Percentiles rank a stretch among this genome's conserved stretches.
Conservation (phyloP, 768 basidiomycete species). For the Lactarius trivialis region DNA sequence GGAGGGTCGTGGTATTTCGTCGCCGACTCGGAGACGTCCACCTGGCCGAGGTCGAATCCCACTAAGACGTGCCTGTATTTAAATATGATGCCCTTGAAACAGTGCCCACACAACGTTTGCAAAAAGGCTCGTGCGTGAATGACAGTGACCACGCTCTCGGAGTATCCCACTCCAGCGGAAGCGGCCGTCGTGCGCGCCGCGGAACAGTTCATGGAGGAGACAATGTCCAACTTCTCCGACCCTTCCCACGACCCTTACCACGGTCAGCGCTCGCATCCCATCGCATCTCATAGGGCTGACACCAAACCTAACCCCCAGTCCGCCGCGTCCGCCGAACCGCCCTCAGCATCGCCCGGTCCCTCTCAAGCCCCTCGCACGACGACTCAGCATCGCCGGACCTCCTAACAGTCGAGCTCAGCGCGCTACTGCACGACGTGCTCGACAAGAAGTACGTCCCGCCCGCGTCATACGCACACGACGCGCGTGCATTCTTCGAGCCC, state of each 20-base stretch:
- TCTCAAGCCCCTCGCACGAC: conserved; percentile 22
- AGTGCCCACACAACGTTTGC: neutral
- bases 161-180: conserved; percentile 53
- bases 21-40: neutral
- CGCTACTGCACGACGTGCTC: conserved; percentile 83
- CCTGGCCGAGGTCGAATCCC: neutral
- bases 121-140: neutral
- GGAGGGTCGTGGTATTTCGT: neutral
- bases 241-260: conserved; percentile 77
- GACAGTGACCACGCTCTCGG: conserved; percentile 14
- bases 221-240: conserved; percentile 66
- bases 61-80: neutral
- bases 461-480: conserved; percentile 46
- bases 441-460: conserved; percentile 78
- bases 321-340: conserved; percentile 78
- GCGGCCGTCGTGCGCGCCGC: conserved; percentile 47
- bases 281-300: neutral
- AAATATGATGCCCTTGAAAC: neutral
- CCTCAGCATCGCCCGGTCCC: conserved; percentile 51
- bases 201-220: conserved; percentile 62
- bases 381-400: conserved; percentile 45
- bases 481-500: conserved; percentile 60
- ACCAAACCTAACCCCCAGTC: conserved; percentile 38
- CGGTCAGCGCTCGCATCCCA: conserved; percentile 35
- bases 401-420: conserved; percentile 72